A percentile compares a stretch with the other conserved stretches of the same genome.
Evolutionary conservation across 306 rosid genomes (phyloP).

Genomic region (Cicer judaicum): DNA sequence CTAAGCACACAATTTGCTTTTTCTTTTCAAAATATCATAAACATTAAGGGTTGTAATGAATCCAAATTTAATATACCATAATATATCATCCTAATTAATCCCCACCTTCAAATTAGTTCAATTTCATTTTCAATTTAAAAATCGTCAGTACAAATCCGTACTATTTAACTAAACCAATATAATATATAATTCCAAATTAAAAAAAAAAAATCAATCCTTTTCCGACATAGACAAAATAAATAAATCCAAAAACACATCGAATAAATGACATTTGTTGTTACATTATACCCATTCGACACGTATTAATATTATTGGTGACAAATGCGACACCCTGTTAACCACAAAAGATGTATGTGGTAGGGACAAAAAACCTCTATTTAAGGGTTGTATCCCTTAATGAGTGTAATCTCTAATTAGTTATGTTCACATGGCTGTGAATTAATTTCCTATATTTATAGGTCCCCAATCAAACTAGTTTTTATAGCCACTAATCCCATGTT

Average conservation of each 20-base stretch:
- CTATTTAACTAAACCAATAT: not conserved
- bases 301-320: slow-evolving; percentile 26
- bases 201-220: not conserved
- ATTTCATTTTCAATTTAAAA: slow-evolving; percentile 9
- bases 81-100: not conserved
- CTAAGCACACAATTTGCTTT: too few species aligned
- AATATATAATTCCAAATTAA: slow-evolving; percentile 2
- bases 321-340: slow-evolving; percentile 47
- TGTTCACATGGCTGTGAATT: slow-evolving; percentile 63
- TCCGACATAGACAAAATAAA: not conserved
- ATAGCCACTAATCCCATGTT: slow-evolving; percentile 48
- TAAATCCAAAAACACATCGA: not conserved
- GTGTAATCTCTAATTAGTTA: slow-evolving; percentile 35
- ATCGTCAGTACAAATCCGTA: not conserved
- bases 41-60: too few species aligned
- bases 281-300: slow-evolving; percentile 30
- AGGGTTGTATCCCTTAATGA: slow-evolving; percentile 27
- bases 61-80: not conserved
- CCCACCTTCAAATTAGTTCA: slow-evolving; percentile 3
- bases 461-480: slow-evolving; percentile 36
- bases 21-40: too few species aligned
- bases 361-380: slow-evolving; percentile 4
- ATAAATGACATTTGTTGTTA: not conserved
- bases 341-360: slow-evolving; percentile 50
- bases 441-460: slow-evolving; percentile 29